Evolutionary conservation across 345 rosid genomes (phyloP).

Genomic region (Populus euphratica): DNA sequence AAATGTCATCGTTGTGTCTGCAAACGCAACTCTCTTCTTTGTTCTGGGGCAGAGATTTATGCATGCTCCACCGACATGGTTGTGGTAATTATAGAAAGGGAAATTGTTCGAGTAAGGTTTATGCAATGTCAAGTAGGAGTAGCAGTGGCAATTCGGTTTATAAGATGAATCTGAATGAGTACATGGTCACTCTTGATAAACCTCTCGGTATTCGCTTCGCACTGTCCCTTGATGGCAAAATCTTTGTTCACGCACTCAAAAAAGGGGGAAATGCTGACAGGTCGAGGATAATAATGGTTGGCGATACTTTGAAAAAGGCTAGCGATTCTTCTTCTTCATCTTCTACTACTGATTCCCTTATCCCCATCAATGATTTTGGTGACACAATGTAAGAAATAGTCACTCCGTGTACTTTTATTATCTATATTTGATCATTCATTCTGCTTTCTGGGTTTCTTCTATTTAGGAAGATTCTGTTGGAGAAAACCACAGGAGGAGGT

Average conservation of each 20-base stretch:
- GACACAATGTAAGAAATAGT: constrained; percentile 55
- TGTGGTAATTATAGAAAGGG: too few relatives aligned
- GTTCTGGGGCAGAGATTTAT: too few relatives aligned
- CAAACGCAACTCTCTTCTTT: too few relatives aligned
- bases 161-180: constrained; percentile 84
- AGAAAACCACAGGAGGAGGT: constrained; percentile 19
- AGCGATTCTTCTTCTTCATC: constrained; percentile 47
- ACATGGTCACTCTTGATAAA: constrained; percentile 83
- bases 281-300: constrained; percentile 87
- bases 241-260: constrained; percentile 74
- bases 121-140: background rate
- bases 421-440: constrained; percentile 28
- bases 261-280: constrained; percentile 93
- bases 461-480: constrained; percentile 65
- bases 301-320: constrained; percentile 74
- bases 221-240: constrained; percentile 58
- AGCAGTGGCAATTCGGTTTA: constrained; percentile 11
- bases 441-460: constrained; percentile 43
- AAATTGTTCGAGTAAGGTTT: too few relatives aligned
- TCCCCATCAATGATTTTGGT: constrained; percentile 52
- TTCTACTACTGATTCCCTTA: constrained; percentile 26
- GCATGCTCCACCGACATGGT: too few relatives aligned
- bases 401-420: background rate
- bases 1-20: too few relatives aligned
- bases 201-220: constrained; percentile 90